Base-by-base conservation (phyloP, 176 grass and related monocot genomes). In the Oropetium thomaeum region DNA sequence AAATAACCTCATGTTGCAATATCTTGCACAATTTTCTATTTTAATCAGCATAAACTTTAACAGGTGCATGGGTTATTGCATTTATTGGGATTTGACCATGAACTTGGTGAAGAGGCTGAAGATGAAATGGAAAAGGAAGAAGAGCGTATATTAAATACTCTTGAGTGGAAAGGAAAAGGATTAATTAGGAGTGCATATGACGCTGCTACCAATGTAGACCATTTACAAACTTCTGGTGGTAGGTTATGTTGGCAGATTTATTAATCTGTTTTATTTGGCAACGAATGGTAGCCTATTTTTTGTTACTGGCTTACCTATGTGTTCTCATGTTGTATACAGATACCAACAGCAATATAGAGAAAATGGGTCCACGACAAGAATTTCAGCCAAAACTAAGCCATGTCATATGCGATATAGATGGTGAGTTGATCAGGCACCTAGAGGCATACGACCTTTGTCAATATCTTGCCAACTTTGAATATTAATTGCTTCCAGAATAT, bases 1-100 rank as follows among this genome's bases (percentile, higher is more conserved):
- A 63, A 43, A 7, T 59, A 53, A 61, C 43, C 8, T 81, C 40
- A 23, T 45, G 29, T 54, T 19, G 44, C 44, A 47, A 47, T 26
- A 26, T 17, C 37, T 58, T 69, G 9, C 4, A 67, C 3, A 2
- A 8, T 70, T 49, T 54, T 74, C 13, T 55, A 5, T 67, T 20
- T 62, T 83, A 74, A 73, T 23, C 37, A 68, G 35, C 54, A 70
- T 61, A 41, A 70, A 69, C 27, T 62, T 77, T 38, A 75, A 67
- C 68, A 98, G 96, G 96, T 94, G 63, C 96, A 98, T 79, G 96
- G 91, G 60, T 86, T 94, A 76, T 83, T 98, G 82, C 96, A 98
- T 86, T 75, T 98, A 62, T 84, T 98, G 72, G 95, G 95, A 22
- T 98, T 98, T 86, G 95, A 98, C 82, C 95, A 98, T 92, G 95